A percentile compares a stretch with the other conserved stretches of the same genome.
phyloP scores from a whole-genome alignment of 805 yeast species.

The Ogataea zsoltii region DNA sequence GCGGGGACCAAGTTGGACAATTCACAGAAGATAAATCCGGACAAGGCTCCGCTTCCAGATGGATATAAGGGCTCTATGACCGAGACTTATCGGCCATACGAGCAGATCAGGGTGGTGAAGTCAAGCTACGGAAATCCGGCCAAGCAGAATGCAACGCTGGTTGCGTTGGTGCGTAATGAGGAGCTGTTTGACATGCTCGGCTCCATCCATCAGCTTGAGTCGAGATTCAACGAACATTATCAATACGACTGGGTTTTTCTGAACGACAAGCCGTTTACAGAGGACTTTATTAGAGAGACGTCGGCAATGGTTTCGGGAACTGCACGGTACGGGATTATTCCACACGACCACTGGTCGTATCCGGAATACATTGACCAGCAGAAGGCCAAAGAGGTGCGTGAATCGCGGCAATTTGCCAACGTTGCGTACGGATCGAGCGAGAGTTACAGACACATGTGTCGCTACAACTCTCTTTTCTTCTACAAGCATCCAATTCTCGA shows the following conservation, averaged over 20 bases:
- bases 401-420: slow-evolving; percentile 33
- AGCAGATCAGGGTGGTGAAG: slow-evolving; percentile 25
- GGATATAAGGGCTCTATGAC: slow-evolving; percentile 24
- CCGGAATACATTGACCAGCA: slow-evolving; percentile 47
- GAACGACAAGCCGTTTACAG: slow-evolving; percentile 48
- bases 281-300: slow-evolving; percentile 42
- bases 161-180: slow-evolving; percentile 44
- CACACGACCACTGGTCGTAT: slow-evolving; percentile 52
- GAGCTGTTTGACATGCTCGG: slow-evolving; percentile 42
- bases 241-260: slow-evolving; percentile 50
- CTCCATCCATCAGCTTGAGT: slow-evolving; percentile 42
- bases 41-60: slow-evolving; percentile 26
- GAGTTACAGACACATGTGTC: slow-evolving; percentile 73
- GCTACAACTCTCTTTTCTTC: slow-evolving; percentile 52
- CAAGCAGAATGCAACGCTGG: slow-evolving; percentile 62
- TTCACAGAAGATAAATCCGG: slow-evolving; percentile 18
- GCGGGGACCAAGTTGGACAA: slow-evolving; percentile 24
- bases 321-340: slow-evolving; percentile 47
- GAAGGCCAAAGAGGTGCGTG: slow-evolving; percentile 39
- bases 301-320: slow-evolving; percentile 44
- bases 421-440: slow-evolving; percentile 66
- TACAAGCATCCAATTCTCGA: slow-evolving; percentile 52
- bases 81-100: slow-evolving; percentile 23
- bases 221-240: slow-evolving; percentile 39
- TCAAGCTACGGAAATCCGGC: slow-evolving; percentile 8